phyloP scores from a whole-genome alignment of 2,329 filamentous ascomycete species.

The Rutstroemia sydowiana region DNA sequence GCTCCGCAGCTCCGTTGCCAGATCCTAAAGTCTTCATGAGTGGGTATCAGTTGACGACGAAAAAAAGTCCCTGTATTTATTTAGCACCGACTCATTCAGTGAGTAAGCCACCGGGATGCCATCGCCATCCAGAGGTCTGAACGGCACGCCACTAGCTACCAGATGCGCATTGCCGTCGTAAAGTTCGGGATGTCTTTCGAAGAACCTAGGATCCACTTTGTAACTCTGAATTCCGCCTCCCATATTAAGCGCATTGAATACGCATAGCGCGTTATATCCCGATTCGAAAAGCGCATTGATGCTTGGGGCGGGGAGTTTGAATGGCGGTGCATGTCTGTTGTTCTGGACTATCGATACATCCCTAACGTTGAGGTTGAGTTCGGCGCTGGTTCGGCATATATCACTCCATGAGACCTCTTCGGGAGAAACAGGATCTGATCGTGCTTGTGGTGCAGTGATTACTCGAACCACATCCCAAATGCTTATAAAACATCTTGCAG shows the following conservation, averaged over 20 bases:
- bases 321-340: background rate
- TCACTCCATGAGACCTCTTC: background rate
- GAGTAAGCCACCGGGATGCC: background rate
- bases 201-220: slow-evolving; percentile 2
- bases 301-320: background rate
- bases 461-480: slow-evolving; percentile 1
- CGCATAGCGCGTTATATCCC: background rate
- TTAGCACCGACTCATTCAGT: background rate
- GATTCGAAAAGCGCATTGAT: slow-evolving; percentile 1
- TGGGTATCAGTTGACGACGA: background rate
- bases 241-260: background rate
- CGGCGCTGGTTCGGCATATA: background rate
- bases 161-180: background rate
- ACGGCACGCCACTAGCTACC: background rate
- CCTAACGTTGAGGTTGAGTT: background rate
- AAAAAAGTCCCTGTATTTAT: background rate
- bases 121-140: background rate
- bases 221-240: background rate
- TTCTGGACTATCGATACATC: background rate
- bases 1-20: no score
- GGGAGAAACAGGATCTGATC: background rate
- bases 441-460: background rate
- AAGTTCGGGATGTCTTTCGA: slow-evolving; percentile 7
- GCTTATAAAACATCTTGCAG: slow-evolving; percentile 1
- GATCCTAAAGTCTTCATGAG: background rate